These are phyloP conservation scores for Arachis hypogaea DNA, from an alignment of 306 rosid species.

Conservation along the genomic window DNA sequence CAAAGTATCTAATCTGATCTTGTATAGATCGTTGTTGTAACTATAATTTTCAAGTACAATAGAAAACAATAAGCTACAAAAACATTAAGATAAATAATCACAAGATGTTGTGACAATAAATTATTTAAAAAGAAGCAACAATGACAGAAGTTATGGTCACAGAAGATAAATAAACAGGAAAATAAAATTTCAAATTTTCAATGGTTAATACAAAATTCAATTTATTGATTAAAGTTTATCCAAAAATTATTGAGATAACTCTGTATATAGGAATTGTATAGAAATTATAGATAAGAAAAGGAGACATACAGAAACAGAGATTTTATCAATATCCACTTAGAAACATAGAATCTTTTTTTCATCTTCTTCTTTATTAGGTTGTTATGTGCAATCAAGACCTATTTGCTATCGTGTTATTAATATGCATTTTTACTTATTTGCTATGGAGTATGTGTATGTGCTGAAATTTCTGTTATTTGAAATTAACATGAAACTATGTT, in stretches of 20 bases:
- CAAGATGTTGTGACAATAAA: neutral
- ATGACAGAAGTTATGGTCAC: neutral
- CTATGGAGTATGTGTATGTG: neutral
- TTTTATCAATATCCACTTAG: constrained; percentile 89
- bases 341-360: neutral
- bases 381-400: neutral
- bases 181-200: no score
- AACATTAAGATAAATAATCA: constrained; percentile 14
- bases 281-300: constrained; percentile 39
- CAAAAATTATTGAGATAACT: neutral
- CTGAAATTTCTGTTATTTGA: no score
- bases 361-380: neutral
- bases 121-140: constrained; percentile 13
- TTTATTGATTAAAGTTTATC: neutral
- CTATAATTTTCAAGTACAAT: constrained; percentile 51
- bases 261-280: constrained; percentile 25
- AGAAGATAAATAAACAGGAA: neutral
- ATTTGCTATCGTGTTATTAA: neutral
- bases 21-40: constrained; percentile 89
- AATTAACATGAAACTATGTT: no score
- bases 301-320: constrained; percentile 81
- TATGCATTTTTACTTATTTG: neutral
- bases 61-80: constrained; percentile 26
- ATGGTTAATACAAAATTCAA: neutral
- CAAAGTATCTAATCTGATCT: constrained; percentile 98